phyloP scores from a whole-genome alignment of 805 yeast species.

The Saturnispora saitoi region DNA sequence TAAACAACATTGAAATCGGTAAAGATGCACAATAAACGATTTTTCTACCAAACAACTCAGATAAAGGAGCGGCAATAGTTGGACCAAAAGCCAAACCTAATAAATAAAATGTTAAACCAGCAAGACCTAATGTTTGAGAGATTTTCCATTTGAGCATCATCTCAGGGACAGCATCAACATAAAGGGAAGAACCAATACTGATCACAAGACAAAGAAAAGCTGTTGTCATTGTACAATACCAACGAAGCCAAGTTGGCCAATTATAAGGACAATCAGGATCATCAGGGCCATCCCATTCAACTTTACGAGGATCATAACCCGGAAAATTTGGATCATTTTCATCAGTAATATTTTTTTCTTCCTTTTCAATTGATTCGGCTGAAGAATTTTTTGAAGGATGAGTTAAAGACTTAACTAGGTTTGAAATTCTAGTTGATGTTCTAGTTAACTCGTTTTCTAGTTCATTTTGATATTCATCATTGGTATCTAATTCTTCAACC shows the following conservation, averaged over 20 bases:
- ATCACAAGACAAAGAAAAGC: slow-evolving; percentile 61
- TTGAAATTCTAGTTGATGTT: slow-evolving; percentile 17
- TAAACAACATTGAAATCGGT: slow-evolving; percentile 61
- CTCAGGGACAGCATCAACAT: slow-evolving; percentile 55
- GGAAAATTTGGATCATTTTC: slow-evolving; percentile 18
- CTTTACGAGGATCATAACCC: slow-evolving; percentile 31
- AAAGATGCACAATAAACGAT: slow-evolving; percentile 50
- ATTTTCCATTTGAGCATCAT: slow-evolving; percentile 40
- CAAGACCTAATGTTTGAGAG: slow-evolving; percentile 50
- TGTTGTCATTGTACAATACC: slow-evolving; percentile 57
- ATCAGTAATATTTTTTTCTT: slow-evolving; percentile 16
- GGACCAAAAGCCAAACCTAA: slow-evolving; percentile 69
- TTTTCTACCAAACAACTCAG: slow-evolving; percentile 62
- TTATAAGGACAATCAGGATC: slow-evolving; percentile 61
- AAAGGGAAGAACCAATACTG: slow-evolving; percentile 68
- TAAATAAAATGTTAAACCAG: slow-evolving; percentile 64
- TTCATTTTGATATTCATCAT: slow-evolving; percentile 18
- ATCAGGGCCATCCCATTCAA: slow-evolving; percentile 52
- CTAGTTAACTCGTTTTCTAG: slow-evolving; percentile 18
- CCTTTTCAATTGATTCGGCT: slow-evolving; percentile 8
- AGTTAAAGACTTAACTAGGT: slow-evolving; percentile 14
- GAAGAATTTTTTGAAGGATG: slow-evolving; percentile 8
- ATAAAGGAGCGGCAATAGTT: slow-evolving; percentile 60
- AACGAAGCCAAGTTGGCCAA: slow-evolving; percentile 57
- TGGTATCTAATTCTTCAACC: not conserved